These are phyloP conservation scores for Plantago elongata DNA, from an alignment of 257 asterid species.

Conservation along the genomic window DNA sequence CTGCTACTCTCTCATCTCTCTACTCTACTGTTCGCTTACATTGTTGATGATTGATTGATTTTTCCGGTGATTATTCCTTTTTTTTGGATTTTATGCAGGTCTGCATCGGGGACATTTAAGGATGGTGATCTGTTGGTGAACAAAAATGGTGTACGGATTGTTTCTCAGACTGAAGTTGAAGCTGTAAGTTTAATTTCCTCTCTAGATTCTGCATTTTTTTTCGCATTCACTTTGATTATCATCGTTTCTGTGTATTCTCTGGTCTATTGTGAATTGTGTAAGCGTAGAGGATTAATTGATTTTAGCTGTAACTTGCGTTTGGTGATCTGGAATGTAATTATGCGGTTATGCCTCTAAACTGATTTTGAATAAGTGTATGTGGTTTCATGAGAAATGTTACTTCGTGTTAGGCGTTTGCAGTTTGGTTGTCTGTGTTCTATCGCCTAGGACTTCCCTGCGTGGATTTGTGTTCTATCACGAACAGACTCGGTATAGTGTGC, in stretches of 20 bases:
- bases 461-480: too few relatives aligned
- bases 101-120: slow-evolving; percentile 94
- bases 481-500: too few relatives aligned
- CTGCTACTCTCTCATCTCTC: too few relatives aligned
- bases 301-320: too few relatives aligned
- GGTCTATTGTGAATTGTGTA: not conserved
- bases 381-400: slow-evolving; percentile 1
- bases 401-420: not conserved
- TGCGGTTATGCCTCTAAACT: too few relatives aligned
- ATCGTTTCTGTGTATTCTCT: not conserved
- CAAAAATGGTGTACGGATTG: slow-evolving; percentile 85
- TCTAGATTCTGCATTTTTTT: slow-evolving; percentile 14
- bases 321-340: too few relatives aligned
- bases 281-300: too few relatives aligned
- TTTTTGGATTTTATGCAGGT: slow-evolving; percentile 35
- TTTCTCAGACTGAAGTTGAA: slow-evolving; percentile 63
- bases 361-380: not conserved
- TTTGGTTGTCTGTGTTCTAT: too few relatives aligned
- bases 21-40: not conserved
- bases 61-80: not conserved
- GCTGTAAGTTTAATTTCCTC: slow-evolving; percentile 37
- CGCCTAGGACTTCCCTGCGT: too few relatives aligned
- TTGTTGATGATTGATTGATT: not conserved
- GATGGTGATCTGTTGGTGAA: slow-evolving; percentile 97
- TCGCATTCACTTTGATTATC: not conserved